Percentiles rank a stretch among this genome's conserved stretches.
phyloP scores from a whole-genome alignment of 140 eudicot species.

The Ambrosia hybrid region DNA sequence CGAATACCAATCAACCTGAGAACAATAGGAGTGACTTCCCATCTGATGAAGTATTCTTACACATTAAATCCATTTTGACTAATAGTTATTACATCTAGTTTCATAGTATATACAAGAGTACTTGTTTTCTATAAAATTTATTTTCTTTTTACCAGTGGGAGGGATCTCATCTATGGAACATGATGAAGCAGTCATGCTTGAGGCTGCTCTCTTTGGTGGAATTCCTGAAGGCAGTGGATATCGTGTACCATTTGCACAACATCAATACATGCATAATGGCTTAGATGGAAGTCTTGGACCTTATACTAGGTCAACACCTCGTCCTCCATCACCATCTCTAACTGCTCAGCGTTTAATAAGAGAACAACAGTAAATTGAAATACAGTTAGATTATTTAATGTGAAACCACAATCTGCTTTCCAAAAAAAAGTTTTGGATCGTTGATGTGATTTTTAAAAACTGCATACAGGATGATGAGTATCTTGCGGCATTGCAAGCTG shows the following conservation, averaged over 20 bases:
- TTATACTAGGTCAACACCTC: constrained; percentile 53
- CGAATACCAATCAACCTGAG: constrained; percentile 33
- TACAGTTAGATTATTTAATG: neutral
- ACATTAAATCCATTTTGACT: constrained; percentile 8
- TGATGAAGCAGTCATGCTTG: constrained; percentile 97
- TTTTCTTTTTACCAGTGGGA: constrained; percentile 55
- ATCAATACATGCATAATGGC: constrained; percentile 58
- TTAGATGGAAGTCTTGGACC: constrained; percentile 39
- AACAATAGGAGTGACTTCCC: constrained; percentile 47
- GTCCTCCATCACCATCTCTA: constrained; percentile 91
- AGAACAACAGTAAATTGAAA: constrained; percentile 68
- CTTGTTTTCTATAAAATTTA: neutral
- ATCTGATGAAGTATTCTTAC: constrained; percentile 56
- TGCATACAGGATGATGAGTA: constrained; percentile 82
- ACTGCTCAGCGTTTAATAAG: constrained; percentile 81
- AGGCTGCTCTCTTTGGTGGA: constrained; percentile 96
- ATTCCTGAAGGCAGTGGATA: constrained; percentile 65
- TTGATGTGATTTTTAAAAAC: constrained; percentile 5
- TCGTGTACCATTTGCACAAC: constrained; percentile 58
- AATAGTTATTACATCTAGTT: neutral
- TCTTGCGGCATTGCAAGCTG: constrained; percentile 92
- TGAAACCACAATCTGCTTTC: neutral
- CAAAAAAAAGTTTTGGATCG: neutral
- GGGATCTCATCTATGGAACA: constrained; percentile 94
- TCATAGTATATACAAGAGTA: neutral